Percentiles rank a stretch among this genome's conserved stretches.
phyloP scores from a whole-genome alignment of 768 basidiomycete species.

The Kockovaella imperatae region DNA sequence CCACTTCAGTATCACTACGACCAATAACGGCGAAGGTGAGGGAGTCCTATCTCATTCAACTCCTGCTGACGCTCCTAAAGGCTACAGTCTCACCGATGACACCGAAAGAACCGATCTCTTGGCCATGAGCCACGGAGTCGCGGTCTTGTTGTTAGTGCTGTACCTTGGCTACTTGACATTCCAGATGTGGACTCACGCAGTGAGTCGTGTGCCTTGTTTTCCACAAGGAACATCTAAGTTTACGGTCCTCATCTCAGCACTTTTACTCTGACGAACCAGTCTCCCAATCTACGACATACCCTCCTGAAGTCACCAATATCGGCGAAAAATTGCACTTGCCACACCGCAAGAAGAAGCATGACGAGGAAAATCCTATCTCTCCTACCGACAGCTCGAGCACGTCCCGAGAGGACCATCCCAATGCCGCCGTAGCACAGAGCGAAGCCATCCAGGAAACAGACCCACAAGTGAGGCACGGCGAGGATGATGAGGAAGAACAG shows the following conservation, averaged over 20 bases:
- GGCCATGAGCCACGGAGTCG: conserved; percentile 51
- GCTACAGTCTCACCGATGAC: conserved; percentile 15
- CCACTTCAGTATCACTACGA: conserved; percentile 22
- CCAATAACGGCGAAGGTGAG: conserved; percentile 41
- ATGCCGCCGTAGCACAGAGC: neutral
- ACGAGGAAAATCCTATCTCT: conserved; percentile 17
- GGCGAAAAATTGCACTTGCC: conserved; percentile 9
- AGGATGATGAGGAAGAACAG: conserved; percentile 41
- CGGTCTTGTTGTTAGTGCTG: conserved; percentile 50
- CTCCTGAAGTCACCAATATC: conserved; percentile 25
- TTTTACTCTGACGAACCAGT: conserved; percentile 32
- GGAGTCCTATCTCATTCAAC: too few species aligned
- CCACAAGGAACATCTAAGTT: conserved; percentile 45
- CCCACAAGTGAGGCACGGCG: conserved; percentile 7
- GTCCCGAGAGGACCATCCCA: neutral
- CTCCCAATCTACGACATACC: conserved; percentile 30
- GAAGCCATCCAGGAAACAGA: neutral
- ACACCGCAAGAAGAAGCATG: conserved; percentile 29
- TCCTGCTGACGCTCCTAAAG: neutral
- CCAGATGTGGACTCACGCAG: conserved; percentile 55
- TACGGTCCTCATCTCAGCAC: conserved; percentile 23
- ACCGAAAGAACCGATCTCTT: conserved; percentile 48
- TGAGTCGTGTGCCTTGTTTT: conserved; percentile 39
- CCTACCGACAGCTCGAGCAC: neutral
- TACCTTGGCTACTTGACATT: conserved; percentile 50